Evolutionary conservation across 2,329 filamentous ascomycete genomes (phyloP), one percentile per base, ranked within the genome.

Genomic region (Beauveria sp.): DNA sequence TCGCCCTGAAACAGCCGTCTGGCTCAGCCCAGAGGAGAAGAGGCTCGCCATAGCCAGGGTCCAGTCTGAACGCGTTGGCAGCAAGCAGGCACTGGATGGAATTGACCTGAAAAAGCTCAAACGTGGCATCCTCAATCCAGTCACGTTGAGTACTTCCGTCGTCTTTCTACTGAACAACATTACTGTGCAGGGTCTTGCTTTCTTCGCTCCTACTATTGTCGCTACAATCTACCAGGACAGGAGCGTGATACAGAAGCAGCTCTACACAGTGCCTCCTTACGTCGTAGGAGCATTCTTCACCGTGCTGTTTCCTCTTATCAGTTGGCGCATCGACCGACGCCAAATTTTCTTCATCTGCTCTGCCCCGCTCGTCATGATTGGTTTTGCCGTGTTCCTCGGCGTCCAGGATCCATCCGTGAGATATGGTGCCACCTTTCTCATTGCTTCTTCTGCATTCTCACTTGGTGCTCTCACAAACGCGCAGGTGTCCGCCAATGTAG

Each of bases 211-310:
- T 0, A 89, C 87, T 0, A 89, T 90, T 61, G 85, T 90, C 62
- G 74, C 73, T 52, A 87, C 82, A 5, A 89, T 91, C 66, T 90
- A 90, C 67, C 84, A 85, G 0, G 68, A 79, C 1, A 75, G 76
- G 31, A 65, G 66, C 1, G 80, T 84, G 2, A 76, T 90, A 16
- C 80, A 79, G 1, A 84, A 89, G 69, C 88, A 91, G 71, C 81
- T 90, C 0, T 83, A 83, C 65, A 90, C 87, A 0, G 88, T 90
- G 0, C 88, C 88, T 0, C 88, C 88, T 0, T 91, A 90, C 67
- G 73, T 87, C 0, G 83, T 90, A 0, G 88, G 88, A 0, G 87
- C 80, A 0, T 84, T 89, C 70, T 88, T 89, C 72, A 86, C 83
- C 0, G 62, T 90, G 0, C 69, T 85, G 0, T 75, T 89, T 55